Evolutionary conservation across 1,139 yeast species (phyloP), one percentile per base, ranked within the genome.

Genomic region (Saccharomyces hybrid): DNA sequence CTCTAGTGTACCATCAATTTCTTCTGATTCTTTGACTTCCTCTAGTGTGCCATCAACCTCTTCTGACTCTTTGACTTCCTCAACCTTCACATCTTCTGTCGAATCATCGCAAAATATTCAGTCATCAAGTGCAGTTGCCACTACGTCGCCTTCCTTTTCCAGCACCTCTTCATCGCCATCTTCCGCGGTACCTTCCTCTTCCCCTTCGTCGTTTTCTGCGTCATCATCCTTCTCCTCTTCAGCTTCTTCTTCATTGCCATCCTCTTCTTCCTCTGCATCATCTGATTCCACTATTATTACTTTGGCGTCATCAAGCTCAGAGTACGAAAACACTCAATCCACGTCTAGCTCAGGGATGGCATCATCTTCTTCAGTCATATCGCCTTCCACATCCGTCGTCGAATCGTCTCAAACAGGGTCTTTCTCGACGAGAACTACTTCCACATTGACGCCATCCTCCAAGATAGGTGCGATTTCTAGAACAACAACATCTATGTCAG

Each of bases 401-500:
- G 26, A 38, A 38, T 38, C 25, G n/a, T 11, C 44, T 9, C 44
- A 38, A 38, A 20, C 44, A 38, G 25, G 14, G 9, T 38, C 44
- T 5, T 48, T 51, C 9, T 46, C 57, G 14, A 13, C 54, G 11
- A 49, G 51, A 25, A 48, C 16, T 38, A 30, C 54, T 23, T 38
- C 56, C 11, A 38, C 44, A 2, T 16, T 38, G 25, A 20, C 25
- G 4, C 44, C n/a, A 9, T 38, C 44, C 5, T 38, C 44, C n/a
- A 20, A 23, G 7, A n/a, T 44, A 7, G 14, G 9, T 11, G 9
- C 25, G 4, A 46, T 52, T 4, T 44, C 58, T n/a, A 27, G 49
- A 25, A 31, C 56, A 16, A 31, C 58, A 2, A 38, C 57, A 9
- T 48, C 60, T 14, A 54, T 57, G 9, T n/a, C 57, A 5, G 48